Base-by-base conservation (phyloP, 345 rosid species). In the Lepidium didymum region DNA sequence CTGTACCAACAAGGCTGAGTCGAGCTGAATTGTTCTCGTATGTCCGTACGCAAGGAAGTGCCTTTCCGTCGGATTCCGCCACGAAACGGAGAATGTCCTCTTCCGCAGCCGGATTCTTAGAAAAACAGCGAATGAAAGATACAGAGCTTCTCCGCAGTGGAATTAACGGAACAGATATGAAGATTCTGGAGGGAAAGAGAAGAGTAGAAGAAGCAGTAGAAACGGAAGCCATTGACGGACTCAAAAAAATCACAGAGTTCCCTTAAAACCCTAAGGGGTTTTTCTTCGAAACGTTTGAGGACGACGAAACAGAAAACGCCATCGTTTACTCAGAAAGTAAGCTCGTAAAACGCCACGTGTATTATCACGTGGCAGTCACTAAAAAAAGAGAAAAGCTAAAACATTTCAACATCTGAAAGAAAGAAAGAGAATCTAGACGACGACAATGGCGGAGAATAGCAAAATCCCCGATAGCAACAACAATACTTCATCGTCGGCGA, bases 1-100 rank as follows among this genome's bases (percentile, higher is more conserved):
- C 96, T 42, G 87, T 76, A 23, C 94, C 97, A 35, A 93, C 85
- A n/a, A 93, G 80, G 68, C 83, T 82, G 18, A 93, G 83, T 14
- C 86, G 88, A 73, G 87, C 79, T 51, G 80, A 66, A 76, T 83
- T 84, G 68, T 86, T 88, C 78, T 90, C 96, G 78, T 80, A 93
- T 33, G 94, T 83, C 60, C 98, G 75, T 36, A 87, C 89, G 36
- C 94, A 90, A 0, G 98, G 98, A 38, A 87, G 85, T 6, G 79
- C 44, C 18, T 76, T 79, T 1, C 80, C 89, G 16, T 79, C 80
- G 10, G 98, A 84, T 25, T 81, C 80, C 16, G 90, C 86, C 3
- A 90, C 81, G 55, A 85, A 82, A 23, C 80, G 83, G 37, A 90
- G 85, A 79, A 89, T 73, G 58, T 86, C 83, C 33, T 81, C 84